Conservation (phyloP, 2,329 filamentous ascomycete species). For the Fusarium nurragi region DNA sequence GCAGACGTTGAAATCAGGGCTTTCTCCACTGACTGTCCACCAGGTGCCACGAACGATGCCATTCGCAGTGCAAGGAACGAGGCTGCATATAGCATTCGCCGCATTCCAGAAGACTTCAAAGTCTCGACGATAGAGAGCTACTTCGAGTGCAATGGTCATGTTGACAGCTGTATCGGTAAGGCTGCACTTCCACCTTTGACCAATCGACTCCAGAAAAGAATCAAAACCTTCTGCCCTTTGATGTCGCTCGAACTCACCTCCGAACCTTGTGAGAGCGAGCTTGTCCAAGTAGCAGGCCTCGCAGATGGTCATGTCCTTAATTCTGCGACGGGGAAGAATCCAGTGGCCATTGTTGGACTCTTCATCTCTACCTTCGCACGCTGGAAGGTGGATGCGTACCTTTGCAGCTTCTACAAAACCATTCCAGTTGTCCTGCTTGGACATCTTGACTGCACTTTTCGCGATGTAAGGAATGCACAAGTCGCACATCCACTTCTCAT, state of each 20-base stretch:
- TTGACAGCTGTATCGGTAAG: slow-evolving; percentile 36
- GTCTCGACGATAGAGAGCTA: slow-evolving; percentile 40
- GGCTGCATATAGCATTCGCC: slow-evolving; percentile 31
- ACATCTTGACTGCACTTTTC: slow-evolving; percentile 29
- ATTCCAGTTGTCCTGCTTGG: slow-evolving; percentile 44
- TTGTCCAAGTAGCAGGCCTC: slow-evolving; percentile 51
- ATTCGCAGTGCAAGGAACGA: slow-evolving; percentile 42
- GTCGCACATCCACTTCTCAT: slow-evolving; percentile 50
- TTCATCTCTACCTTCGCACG: slow-evolving; percentile 45
- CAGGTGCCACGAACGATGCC: slow-evolving; percentile 48
- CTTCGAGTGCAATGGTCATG: slow-evolving; percentile 41
- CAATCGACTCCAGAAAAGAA: slow-evolving; percentile 35
- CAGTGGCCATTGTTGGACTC: slow-evolving; percentile 41
- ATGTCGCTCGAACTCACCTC: slow-evolving; percentile 41
- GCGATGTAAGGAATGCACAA: slow-evolving; percentile 42
- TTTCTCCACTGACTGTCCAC: slow-evolving; percentile 46
- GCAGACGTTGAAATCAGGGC: slow-evolving; percentile 44
- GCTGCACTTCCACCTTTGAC: slow-evolving; percentile 40
- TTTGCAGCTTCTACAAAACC: slow-evolving; percentile 41
- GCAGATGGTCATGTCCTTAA: slow-evolving; percentile 46
- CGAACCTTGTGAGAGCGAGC: slow-evolving; percentile 45
- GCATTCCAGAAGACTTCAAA: slow-evolving; percentile 44
- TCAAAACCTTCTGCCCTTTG: slow-evolving; percentile 35
- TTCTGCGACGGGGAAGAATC: slow-evolving; percentile 38
- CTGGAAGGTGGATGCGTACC: slow-evolving; percentile 39